Percentiles rank a stretch among this genome's conserved stretches.
Conservation (phyloP, 805 yeast species). For the Sugiyamaella marilandica region DNA sequence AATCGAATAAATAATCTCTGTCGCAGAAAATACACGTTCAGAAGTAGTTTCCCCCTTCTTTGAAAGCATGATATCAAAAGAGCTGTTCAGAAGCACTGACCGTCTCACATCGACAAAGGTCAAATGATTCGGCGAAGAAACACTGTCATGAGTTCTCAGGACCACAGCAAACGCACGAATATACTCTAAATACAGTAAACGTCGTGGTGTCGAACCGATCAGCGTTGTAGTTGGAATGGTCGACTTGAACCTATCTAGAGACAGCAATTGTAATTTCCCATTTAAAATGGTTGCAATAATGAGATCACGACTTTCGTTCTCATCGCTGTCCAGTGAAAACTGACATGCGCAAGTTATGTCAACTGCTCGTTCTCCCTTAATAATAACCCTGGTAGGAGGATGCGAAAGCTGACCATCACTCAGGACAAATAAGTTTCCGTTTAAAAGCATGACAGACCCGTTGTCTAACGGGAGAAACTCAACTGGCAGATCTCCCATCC, state of each 20-base stretch:
- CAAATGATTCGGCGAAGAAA: conserved; percentile 1
- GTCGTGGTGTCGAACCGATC: conserved; percentile 14
- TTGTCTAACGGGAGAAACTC: background rate
- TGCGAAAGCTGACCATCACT: background rate
- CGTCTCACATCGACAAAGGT: conserved; percentile 13
- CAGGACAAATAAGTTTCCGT: background rate
- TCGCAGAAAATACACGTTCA: conserved; percentile 1
- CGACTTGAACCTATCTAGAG: conserved; percentile 6
- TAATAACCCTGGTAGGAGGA: conserved; percentile 5
- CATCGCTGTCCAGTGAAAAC: background rate
- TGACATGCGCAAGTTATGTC: conserved; percentile 3
- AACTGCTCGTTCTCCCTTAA: background rate
- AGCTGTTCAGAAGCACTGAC: background rate
- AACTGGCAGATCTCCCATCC: background rate
- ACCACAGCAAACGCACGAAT: conserved; percentile 16
- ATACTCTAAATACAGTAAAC: conserved; percentile 16
- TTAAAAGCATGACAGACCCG: background rate
- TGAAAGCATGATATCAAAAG: background rate
- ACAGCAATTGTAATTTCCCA: conserved; percentile 9
- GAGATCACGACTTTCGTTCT: background rate
- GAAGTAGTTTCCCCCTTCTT: background rate
- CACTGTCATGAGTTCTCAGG: background rate
- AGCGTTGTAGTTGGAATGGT: conserved; percentile 4
- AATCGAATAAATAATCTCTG: conserved; percentile 10
- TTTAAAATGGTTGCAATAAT: conserved; percentile 11